A percentile compares a stretch with the other conserved stretches of the same genome.
Conservation (phyloP, 805 yeast genomes). For the Sporopachydermia lactativora region DNA sequence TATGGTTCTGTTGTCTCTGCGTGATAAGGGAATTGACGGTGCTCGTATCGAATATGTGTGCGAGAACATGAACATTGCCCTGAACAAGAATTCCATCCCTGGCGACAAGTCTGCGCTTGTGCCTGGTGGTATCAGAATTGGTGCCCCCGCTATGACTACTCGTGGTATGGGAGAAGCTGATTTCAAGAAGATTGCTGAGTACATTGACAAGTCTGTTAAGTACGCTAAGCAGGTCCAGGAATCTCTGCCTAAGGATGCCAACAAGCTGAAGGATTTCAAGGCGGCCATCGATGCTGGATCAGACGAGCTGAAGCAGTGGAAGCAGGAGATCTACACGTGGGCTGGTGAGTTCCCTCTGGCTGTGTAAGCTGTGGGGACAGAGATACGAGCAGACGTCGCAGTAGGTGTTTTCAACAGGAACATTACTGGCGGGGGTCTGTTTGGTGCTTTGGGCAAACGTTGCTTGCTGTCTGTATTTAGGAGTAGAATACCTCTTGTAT, state of each 20-base stretch:
- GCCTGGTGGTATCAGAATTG: conserved; percentile 95
- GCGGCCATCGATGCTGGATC: conserved; percentile 59
- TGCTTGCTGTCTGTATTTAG: no score
- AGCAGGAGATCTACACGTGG: conserved; percentile 78
- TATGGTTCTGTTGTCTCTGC: conserved; percentile 81
- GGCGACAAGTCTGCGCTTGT: conserved; percentile 95
- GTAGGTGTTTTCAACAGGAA: no score
- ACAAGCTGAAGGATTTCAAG: conserved; percentile 94
- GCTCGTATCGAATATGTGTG: conserved; percentile 93
- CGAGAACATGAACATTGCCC: conserved; percentile 88
- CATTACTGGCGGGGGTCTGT: no score
- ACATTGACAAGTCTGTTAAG: conserved; percentile 66
- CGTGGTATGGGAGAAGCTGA: conserved; percentile 89
- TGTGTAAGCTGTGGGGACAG: no score
- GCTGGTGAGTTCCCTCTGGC: conserved; percentile 75
- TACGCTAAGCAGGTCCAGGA: conserved; percentile 67
- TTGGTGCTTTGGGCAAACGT: no score
- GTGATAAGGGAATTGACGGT: conserved; percentile 87
- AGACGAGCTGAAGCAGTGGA: conserved; percentile 50
- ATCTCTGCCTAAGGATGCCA: conserved; percentile 78
- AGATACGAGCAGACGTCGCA: no score
- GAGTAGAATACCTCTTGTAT: no score
- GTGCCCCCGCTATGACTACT: conserved; percentile 98
- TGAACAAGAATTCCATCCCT: conserved; percentile 95
- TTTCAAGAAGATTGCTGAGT: conserved; percentile 64